A percentile compares a stretch with the other conserved stretches of the same genome.
Conservation (phyloP, 2,329 filamentous ascomycete genomes). For the Colletotrichum orchidophilum region DNA sequence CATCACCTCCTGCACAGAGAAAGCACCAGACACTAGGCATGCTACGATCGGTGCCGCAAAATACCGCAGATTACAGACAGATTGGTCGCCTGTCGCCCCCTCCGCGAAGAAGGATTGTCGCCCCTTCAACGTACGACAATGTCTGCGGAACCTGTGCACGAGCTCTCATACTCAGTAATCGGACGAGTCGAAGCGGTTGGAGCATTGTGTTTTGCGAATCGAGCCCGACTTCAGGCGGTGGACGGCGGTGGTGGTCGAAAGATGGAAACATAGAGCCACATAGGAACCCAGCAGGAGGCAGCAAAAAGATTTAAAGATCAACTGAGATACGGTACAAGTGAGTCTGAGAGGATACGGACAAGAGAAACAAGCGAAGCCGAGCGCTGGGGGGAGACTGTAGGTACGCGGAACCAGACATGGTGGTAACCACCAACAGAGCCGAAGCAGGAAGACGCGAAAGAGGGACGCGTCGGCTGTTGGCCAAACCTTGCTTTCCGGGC, state of each 20-base stretch:
- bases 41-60: neutral
- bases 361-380: constrained; percentile 11
- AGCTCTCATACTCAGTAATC: constrained; percentile 19
- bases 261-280: constrained; percentile 9
- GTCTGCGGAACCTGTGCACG: constrained; percentile 1
- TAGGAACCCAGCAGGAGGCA: constrained; percentile 19
- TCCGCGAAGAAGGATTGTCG: neutral
- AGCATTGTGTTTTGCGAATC: constrained; percentile 1
- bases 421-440: neutral
- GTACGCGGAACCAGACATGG: constrained; percentile 14
- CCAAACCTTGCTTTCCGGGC: too few relatives aligned
- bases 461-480: too few relatives aligned
- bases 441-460: constrained; percentile 13
- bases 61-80: neutral
- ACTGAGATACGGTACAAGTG: constrained; percentile 1
- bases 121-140: constrained; percentile 10
- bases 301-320: neutral
- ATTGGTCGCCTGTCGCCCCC: neutral
- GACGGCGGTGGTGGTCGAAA: constrained; percentile 4
- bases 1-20: neutral
- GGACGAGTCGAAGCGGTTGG: neutral
- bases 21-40: constrained; percentile 2
- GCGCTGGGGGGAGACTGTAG: constrained; percentile 14
- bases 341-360: constrained; percentile 19
- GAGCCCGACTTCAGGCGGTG: neutral